These are phyloP conservation scores for Pseudocercospora fijiensis DNA, from an alignment of 2,329 filamentous ascomycete genomes.

Conservation along the genomic window DNA sequence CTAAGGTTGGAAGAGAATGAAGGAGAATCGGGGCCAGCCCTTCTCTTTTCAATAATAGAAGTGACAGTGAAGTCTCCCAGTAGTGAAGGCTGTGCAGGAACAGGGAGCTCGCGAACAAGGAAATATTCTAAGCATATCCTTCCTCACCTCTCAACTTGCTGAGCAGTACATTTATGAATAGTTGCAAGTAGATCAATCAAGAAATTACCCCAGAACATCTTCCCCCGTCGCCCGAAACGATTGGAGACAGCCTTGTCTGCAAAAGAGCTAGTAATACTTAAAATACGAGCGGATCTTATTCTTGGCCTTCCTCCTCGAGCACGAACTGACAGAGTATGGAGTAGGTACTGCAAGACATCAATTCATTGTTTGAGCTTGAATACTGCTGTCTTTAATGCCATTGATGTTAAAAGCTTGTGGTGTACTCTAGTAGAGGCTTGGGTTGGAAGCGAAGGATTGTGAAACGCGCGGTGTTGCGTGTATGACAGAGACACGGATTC, in stretches of 20 bases:
- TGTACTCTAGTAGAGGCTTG: background rate
- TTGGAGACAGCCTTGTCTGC: too few relatives aligned
- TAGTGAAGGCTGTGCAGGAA: background rate
- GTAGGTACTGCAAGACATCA: background rate
- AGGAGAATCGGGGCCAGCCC: background rate
- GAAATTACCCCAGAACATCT: too few relatives aligned
- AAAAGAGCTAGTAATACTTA: too few relatives aligned
- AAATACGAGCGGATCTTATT: background rate
- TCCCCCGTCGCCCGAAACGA: too few relatives aligned
- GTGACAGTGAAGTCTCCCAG: background rate
- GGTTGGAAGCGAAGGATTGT: background rate
- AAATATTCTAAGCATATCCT: background rate
- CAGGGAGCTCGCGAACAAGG: background rate
- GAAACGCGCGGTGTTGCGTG: slow-evolving; percentile 1
- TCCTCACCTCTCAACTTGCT: background rate
- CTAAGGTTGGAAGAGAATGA: background rate
- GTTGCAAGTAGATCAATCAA: too few relatives aligned
- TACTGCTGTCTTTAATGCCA: background rate
- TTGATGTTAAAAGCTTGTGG: background rate
- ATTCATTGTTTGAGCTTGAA: slow-evolving; percentile 2
- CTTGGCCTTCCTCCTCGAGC: background rate
- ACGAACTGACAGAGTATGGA: background rate
- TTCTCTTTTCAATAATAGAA: background rate
- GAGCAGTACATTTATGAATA: background rate
- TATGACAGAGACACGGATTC: background rate